Evolutionary conservation across 805 yeast species (phyloP).

Genomic region (Candida verbasci): DNA sequence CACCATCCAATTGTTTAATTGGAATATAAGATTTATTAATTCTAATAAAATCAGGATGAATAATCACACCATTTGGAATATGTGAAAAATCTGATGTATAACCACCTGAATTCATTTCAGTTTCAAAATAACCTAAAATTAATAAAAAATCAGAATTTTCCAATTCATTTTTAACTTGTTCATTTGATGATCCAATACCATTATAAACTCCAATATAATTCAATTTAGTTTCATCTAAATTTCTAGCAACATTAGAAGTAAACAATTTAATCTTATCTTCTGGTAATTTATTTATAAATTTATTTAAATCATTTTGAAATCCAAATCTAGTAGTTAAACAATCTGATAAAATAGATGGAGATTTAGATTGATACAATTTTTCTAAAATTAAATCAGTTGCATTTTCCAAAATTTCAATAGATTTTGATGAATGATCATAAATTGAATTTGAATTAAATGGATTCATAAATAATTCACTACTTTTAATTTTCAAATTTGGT

Average conservation of each 20-base stretch:
- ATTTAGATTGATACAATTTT: constrained; percentile 46
- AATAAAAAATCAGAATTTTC: constrained; percentile 61
- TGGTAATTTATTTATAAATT: constrained; percentile 45
- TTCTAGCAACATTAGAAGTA: constrained; percentile 65
- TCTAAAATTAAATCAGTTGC: constrained; percentile 38
- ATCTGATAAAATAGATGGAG: constrained; percentile 71
- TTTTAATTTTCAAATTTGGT: constrained; percentile 36
- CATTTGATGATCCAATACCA: constrained; percentile 45
- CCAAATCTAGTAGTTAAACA: constrained; percentile 61
- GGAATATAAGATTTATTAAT: constrained; percentile 26
- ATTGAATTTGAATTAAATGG: constrained; percentile 10
- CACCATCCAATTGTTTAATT: constrained; percentile 19
- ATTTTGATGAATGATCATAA: constrained; percentile 5
- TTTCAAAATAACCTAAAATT: constrained; percentile 59
- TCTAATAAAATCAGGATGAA: constrained; percentile 40
- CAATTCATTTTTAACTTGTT: constrained; percentile 15
- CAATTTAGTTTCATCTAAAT: constrained; percentile 65
- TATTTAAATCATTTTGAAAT: constrained; percentile 39
- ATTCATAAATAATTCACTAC: constrained; percentile 14
- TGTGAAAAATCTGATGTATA: constrained; percentile 18
- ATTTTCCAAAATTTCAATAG: constrained; percentile 13
- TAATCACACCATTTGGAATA: constrained; percentile 25
- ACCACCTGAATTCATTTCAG: constrained; percentile 27
- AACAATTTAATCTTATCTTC: constrained; percentile 35
- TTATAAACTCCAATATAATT: constrained; percentile 69